Base-by-base conservation (phyloP, 2,329 filamentous ascomycete genomes). In the Zopfia rhizophila region DNA sequence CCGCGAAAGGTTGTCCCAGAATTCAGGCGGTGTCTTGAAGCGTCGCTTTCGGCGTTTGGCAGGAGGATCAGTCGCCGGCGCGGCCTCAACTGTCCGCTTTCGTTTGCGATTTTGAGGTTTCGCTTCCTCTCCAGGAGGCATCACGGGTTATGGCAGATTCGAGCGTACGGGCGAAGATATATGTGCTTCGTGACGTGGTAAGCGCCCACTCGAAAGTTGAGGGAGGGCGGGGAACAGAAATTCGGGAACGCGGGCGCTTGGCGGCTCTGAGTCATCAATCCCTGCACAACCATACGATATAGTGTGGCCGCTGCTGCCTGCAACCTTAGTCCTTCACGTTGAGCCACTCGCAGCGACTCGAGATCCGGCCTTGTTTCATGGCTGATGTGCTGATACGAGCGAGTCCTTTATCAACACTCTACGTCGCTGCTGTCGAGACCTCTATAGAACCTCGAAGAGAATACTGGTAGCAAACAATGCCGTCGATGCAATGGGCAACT, bases 1-100 rank as follows among this genome's bases (percentile, higher is more conserved):
- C 48, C 19, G 23, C 7, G 47, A 53, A 46, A 53, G 49, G 22
- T 43, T 51, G 41, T 50, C 47, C 47, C 44, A 50, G 41, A 45
- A 49, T 32, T 49, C 45, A n/a, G 41, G 45, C n/a, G 47, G 40
- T 10, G 47, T 50, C 23, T 46, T 50, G 42, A 23, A 33, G 25
- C 24, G 33, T 18, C 19, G 31, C 37, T 42, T 47, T 38, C 45
- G 47, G 42, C 41, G 36, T 51, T 53, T 51, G 30, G 31, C 18
- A 24, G 49, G 17, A 18, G 32, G 36, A n/a, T 16, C 24, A 25
- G 36, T 50, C 46, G 36, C 44, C 21, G 45, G 28, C 29, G 38
- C 48, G 32, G 36, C 42, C 38, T 51, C 45, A 27, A 45, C 35
- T 35, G 17, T 28, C 33, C 33, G 45, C 14, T 44, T 49, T 45